These are phyloP conservation scores for Trypanosoma vivax DNA, from an alignment of 208 protist species.

Conservation along the genomic window DNA sequence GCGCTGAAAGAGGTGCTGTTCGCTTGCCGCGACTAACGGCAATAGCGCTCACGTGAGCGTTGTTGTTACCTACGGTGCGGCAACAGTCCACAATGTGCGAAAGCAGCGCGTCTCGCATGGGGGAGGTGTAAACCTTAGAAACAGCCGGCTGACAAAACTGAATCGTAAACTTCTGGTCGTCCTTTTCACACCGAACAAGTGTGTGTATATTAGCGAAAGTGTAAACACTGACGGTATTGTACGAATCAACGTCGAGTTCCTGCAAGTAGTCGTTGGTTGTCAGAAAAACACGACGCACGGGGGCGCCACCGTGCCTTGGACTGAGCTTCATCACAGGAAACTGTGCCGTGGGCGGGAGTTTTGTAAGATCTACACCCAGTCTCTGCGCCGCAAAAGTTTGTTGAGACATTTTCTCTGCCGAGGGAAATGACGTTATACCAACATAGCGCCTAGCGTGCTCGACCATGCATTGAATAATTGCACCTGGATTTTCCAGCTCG, in stretches of 20 bases:
- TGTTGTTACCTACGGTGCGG: slow-evolving; percentile 57
- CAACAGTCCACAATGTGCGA: slow-evolving; percentile 80
- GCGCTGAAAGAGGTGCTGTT: slow-evolving; percentile 37
- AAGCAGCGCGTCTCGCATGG: slow-evolving; percentile 78
- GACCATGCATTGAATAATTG: slow-evolving; percentile 37
- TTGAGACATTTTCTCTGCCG: slow-evolving; percentile 37
- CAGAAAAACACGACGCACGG: slow-evolving; percentile 62
- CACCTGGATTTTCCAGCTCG: slow-evolving; percentile 16
- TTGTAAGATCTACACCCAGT: slow-evolving; percentile 52
- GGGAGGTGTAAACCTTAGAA: slow-evolving; percentile 74
- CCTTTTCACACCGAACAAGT: slow-evolving; percentile 71
- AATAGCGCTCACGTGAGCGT: slow-evolving; percentile 50
- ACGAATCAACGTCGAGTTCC: slow-evolving; percentile 83
- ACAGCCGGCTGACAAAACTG: slow-evolving; percentile 62
- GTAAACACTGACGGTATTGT: slow-evolving; percentile 67
- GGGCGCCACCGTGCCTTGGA: slow-evolving; percentile 31
- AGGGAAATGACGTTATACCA: slow-evolving; percentile 41
- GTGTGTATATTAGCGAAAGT: slow-evolving; percentile 62
- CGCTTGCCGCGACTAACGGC: slow-evolving; percentile 59
- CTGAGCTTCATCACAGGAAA: slow-evolving; percentile 70
- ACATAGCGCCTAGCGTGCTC: slow-evolving; percentile 41
- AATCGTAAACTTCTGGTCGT: slow-evolving; percentile 80
- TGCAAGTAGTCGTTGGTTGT: slow-evolving; percentile 68
- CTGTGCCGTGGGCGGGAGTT: slow-evolving; percentile 62
- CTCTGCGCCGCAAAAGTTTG: slow-evolving; percentile 63